These are phyloP conservation scores for Flaveria bidentis DNA, from an alignment of 129 eudicot species.

Conservation along the genomic window DNA sequence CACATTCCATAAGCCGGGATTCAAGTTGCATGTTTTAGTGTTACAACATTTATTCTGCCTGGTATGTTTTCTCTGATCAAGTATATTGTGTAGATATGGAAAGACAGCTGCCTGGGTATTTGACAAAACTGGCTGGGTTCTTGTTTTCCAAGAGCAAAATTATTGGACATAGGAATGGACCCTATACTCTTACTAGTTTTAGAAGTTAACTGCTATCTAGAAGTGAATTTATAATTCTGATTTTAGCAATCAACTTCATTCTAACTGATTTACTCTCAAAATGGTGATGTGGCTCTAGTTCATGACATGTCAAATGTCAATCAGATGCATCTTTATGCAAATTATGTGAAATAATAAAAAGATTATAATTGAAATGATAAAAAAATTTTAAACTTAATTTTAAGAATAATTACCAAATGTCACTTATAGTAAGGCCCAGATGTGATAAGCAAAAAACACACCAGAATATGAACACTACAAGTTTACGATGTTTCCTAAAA, in stretches of 20 bases:
- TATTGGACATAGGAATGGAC: neutral
- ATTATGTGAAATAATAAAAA: neutral
- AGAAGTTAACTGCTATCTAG: neutral
- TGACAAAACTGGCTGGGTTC: neutral
- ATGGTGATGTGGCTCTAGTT: neutral
- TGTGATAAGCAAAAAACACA: no score
- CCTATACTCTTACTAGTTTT: neutral
- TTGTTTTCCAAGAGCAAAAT: neutral
- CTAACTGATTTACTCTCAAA: neutral
- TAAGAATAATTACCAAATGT: neutral
- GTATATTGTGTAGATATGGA: neutral
- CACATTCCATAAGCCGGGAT: slow-evolving; percentile 98
- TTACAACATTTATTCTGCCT: slow-evolving; percentile 83
- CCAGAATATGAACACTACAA: no score
- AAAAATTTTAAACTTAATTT: neutral
- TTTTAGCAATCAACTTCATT: neutral
- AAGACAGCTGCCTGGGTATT: neutral
- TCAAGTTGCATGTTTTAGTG: slow-evolving; percentile 90
- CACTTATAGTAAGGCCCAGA: neutral
- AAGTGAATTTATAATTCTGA: neutral
- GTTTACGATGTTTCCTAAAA: no score
- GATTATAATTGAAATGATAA: neutral
- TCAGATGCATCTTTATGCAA: neutral
- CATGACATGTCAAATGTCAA: neutral
- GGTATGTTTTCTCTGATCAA: slow-evolving; percentile 43